Evolutionary conservation across 1,284 basidiomycete genomes (phyloP).

Genomic region (Malassezia obtusa): DNA sequence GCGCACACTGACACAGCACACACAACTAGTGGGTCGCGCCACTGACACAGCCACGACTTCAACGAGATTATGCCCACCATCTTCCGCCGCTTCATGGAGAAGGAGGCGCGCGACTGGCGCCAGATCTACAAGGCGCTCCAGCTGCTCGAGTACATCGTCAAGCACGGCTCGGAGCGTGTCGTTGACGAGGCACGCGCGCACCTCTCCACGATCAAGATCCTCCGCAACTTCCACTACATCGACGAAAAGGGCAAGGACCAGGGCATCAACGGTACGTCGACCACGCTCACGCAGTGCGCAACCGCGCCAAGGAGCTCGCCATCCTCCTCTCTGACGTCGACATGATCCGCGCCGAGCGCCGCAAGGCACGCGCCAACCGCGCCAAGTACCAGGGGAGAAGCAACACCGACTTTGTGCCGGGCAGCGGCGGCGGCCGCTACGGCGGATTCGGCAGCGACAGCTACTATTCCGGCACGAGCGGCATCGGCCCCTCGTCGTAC

Average conservation of each 20-base stretch:
- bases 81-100: constrained; percentile 70
- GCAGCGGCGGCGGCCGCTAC: constrained; percentile 57
- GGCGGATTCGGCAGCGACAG: constrained; percentile 73
- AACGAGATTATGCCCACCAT: constrained; percentile 99
- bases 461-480: constrained; percentile 51
- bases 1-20: constrained; percentile 50
- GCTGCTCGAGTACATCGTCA: constrained; percentile 87
- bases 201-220: constrained; percentile 90
- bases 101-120: constrained; percentile 94
- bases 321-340: constrained; percentile 84
- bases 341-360: constrained; percentile 72
- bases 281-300: constrained; percentile 57
- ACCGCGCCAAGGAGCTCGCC: constrained; percentile 81
- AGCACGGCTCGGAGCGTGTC: constrained; percentile 95
- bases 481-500: constrained; percentile 54
- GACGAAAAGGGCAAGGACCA: constrained; percentile 99
- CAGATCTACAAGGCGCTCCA: constrained; percentile 98
- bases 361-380: constrained; percentile 86
- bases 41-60: constrained; percentile 67
- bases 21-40: constrained; percentile 68
- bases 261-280: constrained; percentile 75
- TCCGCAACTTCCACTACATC: constrained; percentile 94
- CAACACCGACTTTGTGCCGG: constrained; percentile 63
- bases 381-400: constrained; percentile 81
- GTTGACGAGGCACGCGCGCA: constrained; percentile 94